Conservation (phyloP, 768 basidiomycete species). For the Coprinopsis marcescibilis region DNA sequence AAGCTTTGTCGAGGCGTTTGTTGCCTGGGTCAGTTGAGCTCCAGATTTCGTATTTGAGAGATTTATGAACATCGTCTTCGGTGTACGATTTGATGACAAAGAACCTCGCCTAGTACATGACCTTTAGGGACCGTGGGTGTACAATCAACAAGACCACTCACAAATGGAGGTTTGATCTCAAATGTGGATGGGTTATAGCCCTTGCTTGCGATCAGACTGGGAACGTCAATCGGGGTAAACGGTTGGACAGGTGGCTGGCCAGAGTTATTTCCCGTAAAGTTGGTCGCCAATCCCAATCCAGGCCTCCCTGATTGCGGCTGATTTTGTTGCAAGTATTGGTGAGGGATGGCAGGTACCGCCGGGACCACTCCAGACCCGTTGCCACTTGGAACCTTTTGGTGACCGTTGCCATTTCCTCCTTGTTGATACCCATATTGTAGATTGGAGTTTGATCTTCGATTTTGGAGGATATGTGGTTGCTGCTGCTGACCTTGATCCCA, state of each 20-base stretch:
- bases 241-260: conserved; percentile 39
- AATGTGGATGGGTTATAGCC: conserved; percentile 89
- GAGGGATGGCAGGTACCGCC: conserved; percentile 66
- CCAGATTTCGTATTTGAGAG: conserved; percentile 96
- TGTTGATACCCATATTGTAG: conserved; percentile 59
- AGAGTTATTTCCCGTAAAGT: conserved; percentile 28
- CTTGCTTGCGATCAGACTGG: conserved; percentile 77
- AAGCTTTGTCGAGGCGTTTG: conserved; percentile 94
- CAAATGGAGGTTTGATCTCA: conserved; percentile 74
- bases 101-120: conserved; percentile 62
- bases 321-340: conserved; percentile 65
- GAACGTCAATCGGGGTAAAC: conserved; percentile 78
- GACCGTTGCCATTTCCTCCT: conserved; percentile 25
- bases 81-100: conserved; percentile 99
- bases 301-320: conserved; percentile 32
- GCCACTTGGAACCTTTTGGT: conserved; percentile 29
- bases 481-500: conserved; percentile 15
- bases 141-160: conserved; percentile 29
- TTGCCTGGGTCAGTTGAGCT: conserved; percentile 96
- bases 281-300: conserved; percentile 31
- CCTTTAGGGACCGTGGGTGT: conserved; percentile 2
- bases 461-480: conserved; percentile 19
- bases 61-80: conserved; percentile 98
- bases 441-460: conserved; percentile 39
- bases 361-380: conserved; percentile 39